Percentiles rank a stretch among this genome's conserved stretches.
These are phyloP conservation scores for Pouteria campechiana DNA, from an alignment of 179 eudicot genomes.

Conservation along the genomic window DNA sequence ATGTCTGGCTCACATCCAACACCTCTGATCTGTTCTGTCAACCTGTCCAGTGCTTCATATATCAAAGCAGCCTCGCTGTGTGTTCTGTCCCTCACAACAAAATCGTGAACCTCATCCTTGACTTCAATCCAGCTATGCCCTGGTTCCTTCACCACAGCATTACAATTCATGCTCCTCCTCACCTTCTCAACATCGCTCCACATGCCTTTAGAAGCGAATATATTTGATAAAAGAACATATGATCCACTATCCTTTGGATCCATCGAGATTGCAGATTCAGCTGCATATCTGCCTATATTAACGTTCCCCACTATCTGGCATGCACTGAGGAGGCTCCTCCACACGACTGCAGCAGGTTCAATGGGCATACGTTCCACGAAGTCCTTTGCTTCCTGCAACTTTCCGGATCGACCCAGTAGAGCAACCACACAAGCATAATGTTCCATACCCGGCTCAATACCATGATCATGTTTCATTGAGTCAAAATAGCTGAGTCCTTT, in stretches of 20 bases:
- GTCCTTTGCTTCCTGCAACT: constrained; percentile 36
- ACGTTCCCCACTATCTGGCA: constrained; percentile 34
- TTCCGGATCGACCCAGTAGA: constrained; percentile 55
- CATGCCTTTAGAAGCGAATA: constrained; percentile 48
- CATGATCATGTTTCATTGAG: constrained; percentile 34
- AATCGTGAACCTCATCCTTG: constrained; percentile 31
- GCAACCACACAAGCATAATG: constrained; percentile 70
- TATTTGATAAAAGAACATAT: constrained; percentile 54
- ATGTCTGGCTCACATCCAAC: constrained; percentile 14
- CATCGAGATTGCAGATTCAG: constrained; percentile 47
- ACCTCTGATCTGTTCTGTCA: constrained; percentile 32
- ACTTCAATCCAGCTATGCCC: constrained; percentile 68
- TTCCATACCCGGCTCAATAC: constrained; percentile 55
- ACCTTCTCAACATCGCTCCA: constrained; percentile 46
- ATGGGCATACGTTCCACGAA: constrained; percentile 51
- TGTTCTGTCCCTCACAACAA: constrained; percentile 38
- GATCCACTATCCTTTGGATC: constrained; percentile 58
- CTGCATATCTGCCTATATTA: constrained; percentile 47
- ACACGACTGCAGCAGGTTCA: constrained; percentile 37
- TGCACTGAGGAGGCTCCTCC: constrained; percentile 71
- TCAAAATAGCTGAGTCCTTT: constrained; percentile 34
- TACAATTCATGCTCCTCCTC: constrained; percentile 45
- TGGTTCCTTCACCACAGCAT: constrained; percentile 52
- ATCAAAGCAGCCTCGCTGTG: constrained; percentile 27
- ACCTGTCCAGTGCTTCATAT: constrained; percentile 18